phyloP scores from a whole-genome alignment of 306 rosid genomes.

The Ceratonia siliqua region DNA sequence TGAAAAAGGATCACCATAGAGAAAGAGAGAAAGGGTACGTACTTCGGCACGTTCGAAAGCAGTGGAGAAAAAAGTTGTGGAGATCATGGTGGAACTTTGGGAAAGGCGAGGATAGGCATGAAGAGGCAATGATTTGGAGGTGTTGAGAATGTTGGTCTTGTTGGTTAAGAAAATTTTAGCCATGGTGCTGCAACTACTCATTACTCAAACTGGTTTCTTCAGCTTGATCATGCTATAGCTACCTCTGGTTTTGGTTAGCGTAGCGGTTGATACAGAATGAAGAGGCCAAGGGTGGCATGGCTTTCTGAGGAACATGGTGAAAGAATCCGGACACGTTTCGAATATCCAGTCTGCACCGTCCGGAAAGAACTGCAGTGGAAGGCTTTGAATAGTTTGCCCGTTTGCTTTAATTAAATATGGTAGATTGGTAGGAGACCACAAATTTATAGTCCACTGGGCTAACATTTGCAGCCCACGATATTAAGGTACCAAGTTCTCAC shows the following conservation, averaged over 20 bases:
- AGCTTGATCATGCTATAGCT: not conserved
- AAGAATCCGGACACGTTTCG: conserved; percentile 24
- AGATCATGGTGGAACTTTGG: not conserved
- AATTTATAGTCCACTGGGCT: not conserved
- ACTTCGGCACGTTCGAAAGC: conserved; percentile 43
- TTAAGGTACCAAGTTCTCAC: not conserved
- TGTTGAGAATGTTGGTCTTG: not conserved
- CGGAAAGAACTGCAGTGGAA: not conserved
- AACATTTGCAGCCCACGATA: not conserved
- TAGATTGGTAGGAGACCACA: not conserved
- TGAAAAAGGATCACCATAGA: too few species aligned
- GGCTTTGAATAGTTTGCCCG: too few species aligned
- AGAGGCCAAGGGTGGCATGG: conserved; percentile 18
- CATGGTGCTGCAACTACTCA: not conserved
- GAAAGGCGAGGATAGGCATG: not conserved
- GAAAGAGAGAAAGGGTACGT: not conserved
- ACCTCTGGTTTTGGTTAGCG: too few species aligned
- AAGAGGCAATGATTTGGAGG: conserved; percentile 17
- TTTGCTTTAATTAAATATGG: not conserved
- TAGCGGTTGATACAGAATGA: not conserved
- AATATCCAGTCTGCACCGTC: not conserved
- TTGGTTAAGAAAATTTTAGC: conserved; percentile 24
- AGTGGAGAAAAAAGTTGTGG: conserved; percentile 28
- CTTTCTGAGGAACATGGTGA: conserved; percentile 24
- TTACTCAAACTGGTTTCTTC: not conserved